These are phyloP conservation scores for Euphorbia lathyris DNA, from an alignment of 345 rosid genomes.

Conservation along the genomic window DNA sequence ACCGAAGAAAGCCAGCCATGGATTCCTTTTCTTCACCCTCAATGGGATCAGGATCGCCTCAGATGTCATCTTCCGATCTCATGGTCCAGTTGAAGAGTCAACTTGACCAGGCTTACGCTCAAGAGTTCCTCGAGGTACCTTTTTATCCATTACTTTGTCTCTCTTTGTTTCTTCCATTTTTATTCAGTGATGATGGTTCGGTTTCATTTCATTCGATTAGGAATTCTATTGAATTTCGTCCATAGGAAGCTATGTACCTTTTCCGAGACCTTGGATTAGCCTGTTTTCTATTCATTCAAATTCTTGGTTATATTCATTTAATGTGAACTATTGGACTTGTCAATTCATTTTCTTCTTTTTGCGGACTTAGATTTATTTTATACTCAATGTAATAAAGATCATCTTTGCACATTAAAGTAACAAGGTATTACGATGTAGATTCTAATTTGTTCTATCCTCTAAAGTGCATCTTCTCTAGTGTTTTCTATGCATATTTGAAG, in stretches of 20 bases:
- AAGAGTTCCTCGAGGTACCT: conserved; percentile 69
- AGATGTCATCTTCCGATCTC: conserved; percentile 46
- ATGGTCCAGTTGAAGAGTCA: conserved; percentile 68
- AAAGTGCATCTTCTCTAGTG: not conserved
- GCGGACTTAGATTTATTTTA: not conserved
- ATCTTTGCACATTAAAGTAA: not conserved
- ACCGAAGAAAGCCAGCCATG: conserved; percentile 32
- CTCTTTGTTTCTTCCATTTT: not conserved
- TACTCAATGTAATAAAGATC: not conserved
- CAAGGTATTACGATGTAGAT: not conserved
- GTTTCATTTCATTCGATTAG: not conserved
- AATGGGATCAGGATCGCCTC: conserved; percentile 41
- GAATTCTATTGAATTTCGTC: not conserved
- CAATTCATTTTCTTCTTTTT: not conserved
- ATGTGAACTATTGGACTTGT: no score
- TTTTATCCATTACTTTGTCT: not conserved
- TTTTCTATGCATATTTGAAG: not conserved
- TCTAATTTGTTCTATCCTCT: not conserved
- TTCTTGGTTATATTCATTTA: not conserved
- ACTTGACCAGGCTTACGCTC: conserved; percentile 78
- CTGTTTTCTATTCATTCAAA: not conserved
- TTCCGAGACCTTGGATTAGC: not conserved
- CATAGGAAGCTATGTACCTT: not conserved
- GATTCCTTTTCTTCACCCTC: conserved; percentile 60
- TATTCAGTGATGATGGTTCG: not conserved